Base-by-base conservation (phyloP, 2,329 filamentous ascomycete species). In the Ophiocordyceps unilateralis region DNA sequence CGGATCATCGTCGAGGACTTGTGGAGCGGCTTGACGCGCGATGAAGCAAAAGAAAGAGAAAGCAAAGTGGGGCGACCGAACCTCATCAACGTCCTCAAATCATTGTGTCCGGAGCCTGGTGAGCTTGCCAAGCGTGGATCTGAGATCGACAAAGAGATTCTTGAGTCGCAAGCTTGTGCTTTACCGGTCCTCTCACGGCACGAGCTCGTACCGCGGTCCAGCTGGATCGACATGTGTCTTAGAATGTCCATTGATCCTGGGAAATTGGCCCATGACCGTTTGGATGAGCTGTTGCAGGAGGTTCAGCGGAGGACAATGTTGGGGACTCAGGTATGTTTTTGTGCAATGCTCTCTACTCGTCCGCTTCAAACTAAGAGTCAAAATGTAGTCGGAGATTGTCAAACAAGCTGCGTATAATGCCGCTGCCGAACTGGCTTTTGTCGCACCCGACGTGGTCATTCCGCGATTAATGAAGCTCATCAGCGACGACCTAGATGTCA, bases 221-320 rank as follows among this genome's bases (percentile, higher is more conserved):
- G 75, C 47, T 98, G 93, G 93, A 96, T 98, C 53, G 81, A 91
- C 37, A 64, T 87, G 3, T 93, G 85, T 54, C 69, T 96, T 44
- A 77, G 77, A 46, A 80, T 83, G 49, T 81, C 80, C 12, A 67
- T 86, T 12, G 91, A 98, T 58, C 91, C 91, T 5, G 89, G 88
- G 17, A 67, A 74, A 20, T 69, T 98, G 44, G 84, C 81, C 2
- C 68, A 69, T 44, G 72, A 76, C 43, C 68, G 79, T 44, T 66
- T 81, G 23, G 67, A 76, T 39, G 61, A 69, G 10, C 74, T 91
- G 47, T 67, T 96, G 41, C 61, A 73, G 26, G 76, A 88, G 53
- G 76, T 95, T 41, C 60, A 68, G 30, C 55, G 60, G 19, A 63
- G 64, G 39, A 72, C 71, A 10, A 64, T 60, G 8, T 58, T 65